Percentiles rank a stretch among this genome's conserved stretches.
These are phyloP conservation scores for Monoraphidium neglectum DNA, from an alignment of 139 green algal genomes.

Conservation along the genomic window DNA sequence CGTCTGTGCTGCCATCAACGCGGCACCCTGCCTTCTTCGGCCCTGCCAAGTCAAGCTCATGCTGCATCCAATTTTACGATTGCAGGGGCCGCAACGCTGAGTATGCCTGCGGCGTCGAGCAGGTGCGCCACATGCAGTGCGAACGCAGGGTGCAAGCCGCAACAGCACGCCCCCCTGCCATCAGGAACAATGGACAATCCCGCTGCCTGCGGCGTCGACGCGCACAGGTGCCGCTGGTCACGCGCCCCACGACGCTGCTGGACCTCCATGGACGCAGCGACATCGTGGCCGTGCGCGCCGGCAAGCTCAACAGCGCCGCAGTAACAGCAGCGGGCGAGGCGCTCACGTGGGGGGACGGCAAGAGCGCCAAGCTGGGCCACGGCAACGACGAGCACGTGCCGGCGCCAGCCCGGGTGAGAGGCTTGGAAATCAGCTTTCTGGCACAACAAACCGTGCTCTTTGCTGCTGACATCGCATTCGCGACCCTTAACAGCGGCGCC, in stretches of 20 bases:
- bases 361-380: slow-evolving; percentile 66
- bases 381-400: slow-evolving; percentile 38
- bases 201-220: too few species aligned
- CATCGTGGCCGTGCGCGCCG: slow-evolving; percentile 33
- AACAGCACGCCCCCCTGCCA: too few species aligned
- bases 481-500: too few species aligned
- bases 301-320: slow-evolving; percentile 46
- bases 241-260: slow-evolving; percentile 42
- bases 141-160: too few species aligned
- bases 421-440: background rate
- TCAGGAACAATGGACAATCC: too few species aligned
- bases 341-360: slow-evolving; percentile 64
- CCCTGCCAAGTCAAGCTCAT: too few species aligned
- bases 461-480: background rate
- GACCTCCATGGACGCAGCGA: slow-evolving; percentile 23
- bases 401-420: slow-evolving; percentile 23
- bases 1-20: too few species aligned
- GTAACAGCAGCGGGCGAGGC: slow-evolving; percentile 43
- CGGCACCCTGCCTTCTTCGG: too few species aligned
- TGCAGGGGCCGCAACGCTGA: slow-evolving; percentile 65
- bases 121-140: too few species aligned
- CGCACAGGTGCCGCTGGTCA: slow-evolving; percentile 44
- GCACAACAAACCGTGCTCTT: background rate
- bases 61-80: too few species aligned
- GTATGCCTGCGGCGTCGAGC: slow-evolving; percentile 52